Conservation (phyloP, 176 grass and related monocot species). For the Carex parvula region DNA sequence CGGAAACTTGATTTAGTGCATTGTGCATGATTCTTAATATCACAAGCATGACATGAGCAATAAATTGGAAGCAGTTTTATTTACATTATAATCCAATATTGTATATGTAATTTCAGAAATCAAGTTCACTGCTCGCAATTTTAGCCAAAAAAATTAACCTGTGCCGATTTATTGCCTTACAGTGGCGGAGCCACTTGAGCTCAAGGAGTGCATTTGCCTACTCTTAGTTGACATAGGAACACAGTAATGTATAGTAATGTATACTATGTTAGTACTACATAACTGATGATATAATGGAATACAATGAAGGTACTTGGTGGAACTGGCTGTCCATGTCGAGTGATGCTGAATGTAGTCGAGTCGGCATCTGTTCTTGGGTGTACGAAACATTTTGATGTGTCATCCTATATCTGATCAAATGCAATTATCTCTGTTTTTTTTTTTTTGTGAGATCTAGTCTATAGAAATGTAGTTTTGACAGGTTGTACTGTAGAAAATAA, state of each 20-base stretch:
- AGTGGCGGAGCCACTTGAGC: too few species aligned
- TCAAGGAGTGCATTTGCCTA: too few species aligned
- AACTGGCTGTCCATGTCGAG: slow-evolving; percentile 15
- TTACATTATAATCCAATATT: too few species aligned
- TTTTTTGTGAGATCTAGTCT: slow-evolving; percentile 12
- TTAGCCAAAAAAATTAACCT: too few species aligned
- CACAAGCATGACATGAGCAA: too few species aligned
- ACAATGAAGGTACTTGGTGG: slow-evolving; percentile 23
- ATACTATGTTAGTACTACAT: neutral
- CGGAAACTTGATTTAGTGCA: too few species aligned
- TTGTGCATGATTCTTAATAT: too few species aligned
- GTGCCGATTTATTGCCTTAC: too few species aligned
- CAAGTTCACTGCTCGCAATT: too few species aligned
- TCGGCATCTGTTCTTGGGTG: slow-evolving; percentile 42
- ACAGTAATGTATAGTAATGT: neutral
- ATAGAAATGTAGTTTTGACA: slow-evolving; percentile 14
- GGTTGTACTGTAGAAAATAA: slow-evolving; percentile 21
- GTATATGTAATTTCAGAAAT: too few species aligned
- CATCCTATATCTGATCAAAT: slow-evolving; percentile 49
- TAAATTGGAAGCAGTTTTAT: too few species aligned
- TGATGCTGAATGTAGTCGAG: slow-evolving; percentile 27
- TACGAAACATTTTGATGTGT: slow-evolving; percentile 62
- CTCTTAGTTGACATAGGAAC: neutral
- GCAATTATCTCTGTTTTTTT: slow-evolving; percentile 42
- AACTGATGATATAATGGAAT: slow-evolving; percentile 7